Evolutionary conservation across 2,329 filamentous ascomycete genomes (phyloP).

Genomic region (Gnomoniopsis smithogilvyi): DNA sequence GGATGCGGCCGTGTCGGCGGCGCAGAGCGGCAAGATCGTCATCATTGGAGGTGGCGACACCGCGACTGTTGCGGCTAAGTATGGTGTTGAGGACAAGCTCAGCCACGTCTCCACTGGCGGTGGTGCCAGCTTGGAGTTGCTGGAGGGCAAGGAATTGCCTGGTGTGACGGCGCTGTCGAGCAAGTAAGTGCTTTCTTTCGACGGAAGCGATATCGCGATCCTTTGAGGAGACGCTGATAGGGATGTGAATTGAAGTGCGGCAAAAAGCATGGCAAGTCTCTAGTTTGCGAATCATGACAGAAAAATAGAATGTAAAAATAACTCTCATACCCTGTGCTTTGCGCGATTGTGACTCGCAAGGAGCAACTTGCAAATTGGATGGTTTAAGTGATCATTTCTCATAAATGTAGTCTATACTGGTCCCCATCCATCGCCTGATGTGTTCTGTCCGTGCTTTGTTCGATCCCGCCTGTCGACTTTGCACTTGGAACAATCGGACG

Average conservation of each 20-base stretch:
- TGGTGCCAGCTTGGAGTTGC: conserved; percentile 89
- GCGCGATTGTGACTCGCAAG: neutral
- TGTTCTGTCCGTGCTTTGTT: neutral
- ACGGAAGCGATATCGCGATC: neutral
- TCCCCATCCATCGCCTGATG: neutral
- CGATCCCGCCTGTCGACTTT: neutral
- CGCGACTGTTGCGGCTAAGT: conserved; percentile 96
- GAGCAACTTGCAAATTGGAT: neutral
- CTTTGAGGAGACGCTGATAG: conserved; percentile 17
- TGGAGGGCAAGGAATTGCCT: conserved; percentile 97
- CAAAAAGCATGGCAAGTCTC: conserved; percentile 30
- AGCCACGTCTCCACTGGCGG: conserved; percentile 98
- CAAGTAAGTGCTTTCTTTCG: conserved; percentile 47
- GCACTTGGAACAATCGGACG: neutral
- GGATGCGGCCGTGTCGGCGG: conserved; percentile 80
- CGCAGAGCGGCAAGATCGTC: conserved; percentile 84
- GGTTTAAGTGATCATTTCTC: neutral
- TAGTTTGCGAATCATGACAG: conserved; percentile 23
- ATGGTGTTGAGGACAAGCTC: conserved; percentile 91
- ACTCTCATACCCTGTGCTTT: neutral
- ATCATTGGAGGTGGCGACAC: conserved; percentile 99
- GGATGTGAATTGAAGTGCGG: conserved; percentile 24
- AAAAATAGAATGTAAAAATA: conserved; percentile 13
- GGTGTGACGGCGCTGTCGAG: conserved; percentile 89
- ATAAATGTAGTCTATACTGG: conserved; percentile 8